Conservation (phyloP, 768 basidiomycete genomes). For the Naganishia antarctica region DNA sequence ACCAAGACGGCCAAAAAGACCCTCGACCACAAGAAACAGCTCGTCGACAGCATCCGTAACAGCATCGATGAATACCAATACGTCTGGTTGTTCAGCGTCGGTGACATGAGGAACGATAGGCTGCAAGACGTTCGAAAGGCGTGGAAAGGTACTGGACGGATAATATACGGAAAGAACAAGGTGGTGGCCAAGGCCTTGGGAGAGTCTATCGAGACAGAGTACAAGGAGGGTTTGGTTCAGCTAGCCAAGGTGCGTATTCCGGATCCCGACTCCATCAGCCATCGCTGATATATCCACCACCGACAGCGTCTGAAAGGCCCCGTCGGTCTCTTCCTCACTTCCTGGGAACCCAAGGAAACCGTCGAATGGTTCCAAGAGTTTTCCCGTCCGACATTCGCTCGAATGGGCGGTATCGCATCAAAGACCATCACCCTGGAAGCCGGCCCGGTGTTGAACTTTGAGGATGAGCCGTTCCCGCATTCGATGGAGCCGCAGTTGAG, state of each 20-base stretch:
- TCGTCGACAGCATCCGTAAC: slow-evolving; percentile 76
- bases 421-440: slow-evolving; percentile 68
- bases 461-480: slow-evolving; percentile 77
- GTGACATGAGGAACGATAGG: slow-evolving; percentile 89
- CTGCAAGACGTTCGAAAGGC: slow-evolving; percentile 85
- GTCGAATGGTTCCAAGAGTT: slow-evolving; percentile 91
- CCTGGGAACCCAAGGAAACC: slow-evolving; percentile 82
- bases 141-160: slow-evolving; percentile 89
- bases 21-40: slow-evolving; percentile 76
- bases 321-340: slow-evolving; percentile 87
- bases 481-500: slow-evolving; percentile 96
- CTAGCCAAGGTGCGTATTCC: slow-evolving; percentile 64
- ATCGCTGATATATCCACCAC: not conserved
- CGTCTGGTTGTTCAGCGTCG: slow-evolving; percentile 92
- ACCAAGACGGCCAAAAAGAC: slow-evolving; percentile 94
- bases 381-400: slow-evolving; percentile 82
- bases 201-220: slow-evolving; percentile 77
- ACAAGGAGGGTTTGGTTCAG: slow-evolving; percentile 68
- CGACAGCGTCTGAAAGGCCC: slow-evolving; percentile 86
- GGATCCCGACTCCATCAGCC: not conserved
- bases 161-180: slow-evolving; percentile 72
- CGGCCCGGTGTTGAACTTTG: slow-evolving; percentile 71
- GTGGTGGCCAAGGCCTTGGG: slow-evolving; percentile 97
- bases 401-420: slow-evolving; percentile 73
- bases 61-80: slow-evolving; percentile 86